Percentiles rank a stretch among this genome's conserved stretches.
Evolutionary conservation across 768 basidiomycete species (phyloP).

Genomic region (Clitopilus passeckerianus): DNA sequence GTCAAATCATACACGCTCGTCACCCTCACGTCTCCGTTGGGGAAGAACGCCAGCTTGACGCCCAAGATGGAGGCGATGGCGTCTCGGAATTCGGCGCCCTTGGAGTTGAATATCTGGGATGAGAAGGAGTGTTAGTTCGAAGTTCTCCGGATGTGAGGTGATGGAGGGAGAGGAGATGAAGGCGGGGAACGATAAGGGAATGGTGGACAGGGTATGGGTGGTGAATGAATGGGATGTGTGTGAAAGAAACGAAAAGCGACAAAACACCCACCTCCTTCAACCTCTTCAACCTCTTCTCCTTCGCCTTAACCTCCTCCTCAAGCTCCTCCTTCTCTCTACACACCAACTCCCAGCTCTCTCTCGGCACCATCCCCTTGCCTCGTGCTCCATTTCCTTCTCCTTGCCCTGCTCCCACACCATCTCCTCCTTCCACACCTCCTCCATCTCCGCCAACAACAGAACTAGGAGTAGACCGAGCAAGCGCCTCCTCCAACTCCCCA

Average conservation of each 20-base stretch:
- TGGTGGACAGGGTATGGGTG: too few species aligned
- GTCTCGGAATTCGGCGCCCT: slow-evolving; percentile 88
- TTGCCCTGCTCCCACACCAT: slow-evolving; percentile 6
- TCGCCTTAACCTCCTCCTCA: slow-evolving; percentile 60
- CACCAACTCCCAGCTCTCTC: slow-evolving; percentile 75
- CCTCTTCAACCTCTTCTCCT: slow-evolving; percentile 75
- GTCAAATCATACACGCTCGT: slow-evolving; percentile 87
- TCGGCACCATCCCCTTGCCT: slow-evolving; percentile 52
- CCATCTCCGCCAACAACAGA: not conserved
- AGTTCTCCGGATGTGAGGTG: not conserved
- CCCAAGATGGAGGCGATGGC: slow-evolving; percentile 88
- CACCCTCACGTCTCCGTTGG: slow-evolving; percentile 84
- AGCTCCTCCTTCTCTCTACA: slow-evolving; percentile 66
- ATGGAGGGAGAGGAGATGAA: not conserved
- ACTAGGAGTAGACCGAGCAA: slow-evolving; percentile 10
- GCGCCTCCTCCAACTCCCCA: slow-evolving; percentile 50
- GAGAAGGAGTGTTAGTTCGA: not conserved
- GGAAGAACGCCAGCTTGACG: slow-evolving; percentile 87
- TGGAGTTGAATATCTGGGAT: slow-evolving; percentile 71
- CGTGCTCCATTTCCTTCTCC: not conserved
- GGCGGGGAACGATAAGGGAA: not conserved
- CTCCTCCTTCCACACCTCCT: slow-evolving; percentile 4
- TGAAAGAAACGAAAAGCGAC: not conserved
- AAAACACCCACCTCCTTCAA: slow-evolving; percentile 65
- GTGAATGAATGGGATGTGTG: too few species aligned